These are phyloP conservation scores for Aspergillus terreus DNA, from an alignment of 2,329 filamentous ascomycete genomes.

Conservation along the genomic window DNA sequence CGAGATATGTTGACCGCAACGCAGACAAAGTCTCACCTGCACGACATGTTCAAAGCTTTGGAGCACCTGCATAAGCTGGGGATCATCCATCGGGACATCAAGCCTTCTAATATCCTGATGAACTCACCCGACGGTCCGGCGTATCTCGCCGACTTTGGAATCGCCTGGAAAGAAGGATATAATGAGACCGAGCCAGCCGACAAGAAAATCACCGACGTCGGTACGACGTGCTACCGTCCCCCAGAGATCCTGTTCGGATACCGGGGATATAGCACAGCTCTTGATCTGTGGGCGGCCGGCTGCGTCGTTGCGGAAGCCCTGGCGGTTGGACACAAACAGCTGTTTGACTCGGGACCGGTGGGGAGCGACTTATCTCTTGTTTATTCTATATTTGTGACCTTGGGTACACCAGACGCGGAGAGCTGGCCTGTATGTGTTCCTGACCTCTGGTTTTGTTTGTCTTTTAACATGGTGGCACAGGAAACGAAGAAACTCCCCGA, in stretches of 20 bases:
- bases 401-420: conserved; percentile 78
- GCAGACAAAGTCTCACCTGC: conserved; percentile 52
- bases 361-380: conserved; percentile 91
- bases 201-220: conserved; percentile 84
- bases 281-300: conserved; percentile 90
- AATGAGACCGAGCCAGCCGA: conserved; percentile 58
- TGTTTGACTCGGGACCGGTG: conserved; percentile 86
- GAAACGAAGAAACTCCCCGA: conserved; percentile 62
- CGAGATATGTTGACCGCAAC: conserved; percentile 36
- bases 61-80: conserved; percentile 66
- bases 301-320: conserved; percentile 76
- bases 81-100: conserved; percentile 91
- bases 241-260: conserved; percentile 89
- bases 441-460: not conserved
- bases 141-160: conserved; percentile 86
- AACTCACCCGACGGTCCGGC: conserved; percentile 65
- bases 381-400: conserved; percentile 82
- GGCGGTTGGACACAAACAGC: conserved; percentile 51
- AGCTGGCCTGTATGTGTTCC: conserved; percentile 69
- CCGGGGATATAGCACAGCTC: conserved; percentile 62
- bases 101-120: conserved; percentile 84
- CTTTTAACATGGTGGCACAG: conserved; percentile 16
- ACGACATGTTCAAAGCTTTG: conserved; percentile 68
- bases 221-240: conserved; percentile 84
- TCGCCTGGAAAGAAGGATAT: conserved; percentile 69